Conservation (phyloP, 495 filamentous ascomycete genomes). For the Neurospora terricola region DNA sequence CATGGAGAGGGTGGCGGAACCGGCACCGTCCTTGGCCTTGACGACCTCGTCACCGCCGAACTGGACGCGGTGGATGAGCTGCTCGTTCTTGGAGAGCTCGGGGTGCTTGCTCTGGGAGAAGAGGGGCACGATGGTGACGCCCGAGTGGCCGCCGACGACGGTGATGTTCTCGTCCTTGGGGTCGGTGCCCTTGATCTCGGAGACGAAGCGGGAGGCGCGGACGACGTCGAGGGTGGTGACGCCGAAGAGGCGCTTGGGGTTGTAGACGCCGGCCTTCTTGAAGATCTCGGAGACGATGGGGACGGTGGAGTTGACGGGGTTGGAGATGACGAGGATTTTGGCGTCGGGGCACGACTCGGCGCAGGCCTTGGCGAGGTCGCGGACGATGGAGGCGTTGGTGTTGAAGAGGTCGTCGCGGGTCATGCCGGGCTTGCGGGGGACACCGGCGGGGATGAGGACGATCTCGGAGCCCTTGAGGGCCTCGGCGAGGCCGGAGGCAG, state of each 20-base stretch:
- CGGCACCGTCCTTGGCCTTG: conserved; percentile 96
- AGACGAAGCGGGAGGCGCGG: conserved; percentile 94
- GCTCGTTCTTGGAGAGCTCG: conserved; percentile 62
- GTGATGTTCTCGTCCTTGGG: conserved; percentile 86
- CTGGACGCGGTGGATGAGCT: conserved; percentile 89
- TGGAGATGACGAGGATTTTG: conserved; percentile 94
- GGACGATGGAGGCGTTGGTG: conserved; percentile 99
- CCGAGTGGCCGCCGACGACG: conserved; percentile 94
- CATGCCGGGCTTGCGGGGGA: conserved; percentile 99
- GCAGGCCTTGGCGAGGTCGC: conserved; percentile 92
- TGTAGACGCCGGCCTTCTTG: conserved; percentile 89
- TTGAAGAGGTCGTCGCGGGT: conserved; percentile 99
- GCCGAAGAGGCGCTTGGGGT: conserved; percentile 97
- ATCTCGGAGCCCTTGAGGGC: conserved; percentile 80
- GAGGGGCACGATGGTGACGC: conserved; percentile 94
- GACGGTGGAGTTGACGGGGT: conserved; percentile 98
- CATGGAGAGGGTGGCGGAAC: conserved; percentile 98
- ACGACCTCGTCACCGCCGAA: conserved; percentile 99
- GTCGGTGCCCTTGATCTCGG: conserved; percentile 80
- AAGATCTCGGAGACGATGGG: conserved; percentile 95
- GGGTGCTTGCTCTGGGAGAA: conserved; percentile 88
- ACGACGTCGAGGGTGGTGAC: conserved; percentile 99
- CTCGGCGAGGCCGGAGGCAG: conserved; percentile 59
- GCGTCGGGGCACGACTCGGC: conserved; percentile 84
- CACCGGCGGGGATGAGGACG: conserved; percentile 95